A percentile compares a stretch with the other conserved stretches of the same genome.
These are phyloP conservation scores for Clonostachys sp. DNA, from an alignment of 2,329 filamentous ascomycete species.

Conservation along the genomic window DNA sequence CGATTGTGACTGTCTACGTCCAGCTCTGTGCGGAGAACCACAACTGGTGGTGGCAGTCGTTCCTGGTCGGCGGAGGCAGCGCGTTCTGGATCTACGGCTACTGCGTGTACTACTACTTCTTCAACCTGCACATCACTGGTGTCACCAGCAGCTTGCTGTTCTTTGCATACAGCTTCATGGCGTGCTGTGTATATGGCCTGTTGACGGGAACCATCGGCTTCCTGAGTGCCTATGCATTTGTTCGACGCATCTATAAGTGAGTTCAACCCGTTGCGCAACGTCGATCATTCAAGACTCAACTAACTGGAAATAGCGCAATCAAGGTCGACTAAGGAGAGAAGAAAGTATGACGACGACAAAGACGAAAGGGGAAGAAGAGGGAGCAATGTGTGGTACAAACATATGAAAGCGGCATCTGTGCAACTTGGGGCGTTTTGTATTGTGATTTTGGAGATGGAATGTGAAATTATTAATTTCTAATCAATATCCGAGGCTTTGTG, in stretches of 20 bases:
- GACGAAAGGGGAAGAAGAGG: too few relatives aligned
- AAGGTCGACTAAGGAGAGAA: conserved; percentile 3
- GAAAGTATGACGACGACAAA: too few relatives aligned
- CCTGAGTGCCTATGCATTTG: conserved; percentile 77
- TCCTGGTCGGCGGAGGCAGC: conserved; percentile 72
- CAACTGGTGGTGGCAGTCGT: conserved; percentile 91
- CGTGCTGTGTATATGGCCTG: conserved; percentile 75
- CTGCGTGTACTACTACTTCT: conserved; percentile 79
- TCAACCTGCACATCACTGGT: conserved; percentile 75
- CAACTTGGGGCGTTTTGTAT: too few relatives aligned
- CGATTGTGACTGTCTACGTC: conserved; percentile 76
- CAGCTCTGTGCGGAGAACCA: conserved; percentile 83
- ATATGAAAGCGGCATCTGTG: too few relatives aligned
- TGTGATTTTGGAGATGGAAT: too few relatives aligned
- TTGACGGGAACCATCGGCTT: conserved; percentile 83
- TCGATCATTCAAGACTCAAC: neutral
- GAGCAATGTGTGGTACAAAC: too few relatives aligned
- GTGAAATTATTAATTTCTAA: too few relatives aligned
- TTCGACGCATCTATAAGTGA: conserved; percentile 77
- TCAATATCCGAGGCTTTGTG: too few relatives aligned
- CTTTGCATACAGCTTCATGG: conserved; percentile 80
- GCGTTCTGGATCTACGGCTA: conserved; percentile 80
- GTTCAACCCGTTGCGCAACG: conserved; percentile 16
- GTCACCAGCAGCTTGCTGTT: conserved; percentile 77
- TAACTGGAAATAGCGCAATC: conserved; percentile 3